Evolutionary conservation across 2,329 filamentous ascomycete genomes (phyloP).

Genomic region (Apiospora arundinis): DNA sequence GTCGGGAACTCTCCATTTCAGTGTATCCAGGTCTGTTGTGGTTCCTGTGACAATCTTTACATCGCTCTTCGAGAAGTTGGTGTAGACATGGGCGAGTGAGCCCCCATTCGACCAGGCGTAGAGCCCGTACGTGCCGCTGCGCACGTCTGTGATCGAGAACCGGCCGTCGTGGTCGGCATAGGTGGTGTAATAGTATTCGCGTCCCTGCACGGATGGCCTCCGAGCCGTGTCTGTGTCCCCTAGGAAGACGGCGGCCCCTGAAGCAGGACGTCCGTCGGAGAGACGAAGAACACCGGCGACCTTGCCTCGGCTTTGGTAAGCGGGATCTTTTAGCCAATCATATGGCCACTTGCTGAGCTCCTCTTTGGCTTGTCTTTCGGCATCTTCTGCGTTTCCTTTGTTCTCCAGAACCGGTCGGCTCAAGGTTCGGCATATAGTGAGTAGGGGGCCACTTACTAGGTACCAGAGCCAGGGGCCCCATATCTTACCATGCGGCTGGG

Average conservation of each 20-base stretch:
- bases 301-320: conserved; percentile 53
- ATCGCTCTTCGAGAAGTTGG: conserved; percentile 48
- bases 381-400: conserved; percentile 52
- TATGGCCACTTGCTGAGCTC: conserved; percentile 56
- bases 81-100: conserved; percentile 50
- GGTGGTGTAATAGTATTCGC: conserved; percentile 55
- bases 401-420: conserved; percentile 37
- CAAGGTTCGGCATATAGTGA: neutral
- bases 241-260: conserved; percentile 55
- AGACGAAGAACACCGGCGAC: conserved; percentile 51
- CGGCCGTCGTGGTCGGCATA: conserved; percentile 49
- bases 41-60: conserved; percentile 44
- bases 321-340: conserved; percentile 51
- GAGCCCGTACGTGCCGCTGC: conserved; percentile 51
- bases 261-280: conserved; percentile 54
- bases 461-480: conserved; percentile 54
- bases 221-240: conserved; percentile 53
- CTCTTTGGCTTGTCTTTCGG: conserved; percentile 41
- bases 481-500: conserved; percentile 45
- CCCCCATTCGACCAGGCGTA: conserved; percentile 58
- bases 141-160: conserved; percentile 52
- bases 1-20: conserved; percentile 48
- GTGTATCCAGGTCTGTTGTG: conserved; percentile 43
- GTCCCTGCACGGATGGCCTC: conserved; percentile 53
- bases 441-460: conserved; percentile 27